Evolutionary conservation across 352 stramenopile genomes (phyloP), one percentile per base, ranked within the genome.

Genomic region (Globisporangium sylvaticum): DNA sequence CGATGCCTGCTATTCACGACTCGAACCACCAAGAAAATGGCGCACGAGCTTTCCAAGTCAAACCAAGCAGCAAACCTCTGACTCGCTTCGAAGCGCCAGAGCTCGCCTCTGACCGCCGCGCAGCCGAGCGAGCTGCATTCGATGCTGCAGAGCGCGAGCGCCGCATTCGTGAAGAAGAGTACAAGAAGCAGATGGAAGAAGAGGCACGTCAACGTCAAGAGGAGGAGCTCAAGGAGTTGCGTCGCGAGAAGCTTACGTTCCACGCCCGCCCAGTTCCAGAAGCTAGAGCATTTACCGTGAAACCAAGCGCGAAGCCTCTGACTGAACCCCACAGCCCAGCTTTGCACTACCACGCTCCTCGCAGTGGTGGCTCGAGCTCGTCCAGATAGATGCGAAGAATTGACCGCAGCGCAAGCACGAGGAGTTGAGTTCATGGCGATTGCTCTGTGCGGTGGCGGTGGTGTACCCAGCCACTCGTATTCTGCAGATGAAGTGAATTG

Each of bases 171-270:
- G 85, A 91, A 52, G 81, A 94, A 77, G 81, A 79, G 1, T 78
- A 88, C 57, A 80, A 76, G 59, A 50, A 81, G 48, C 76, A 87
- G 20, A 56, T 74, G 64, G 79, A 91, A 22, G 75, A 81, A 29
- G 81, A 90, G 48, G 63, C 77, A 22, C 71, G 71, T 8, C 83
- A 79, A 39, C 62, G 72, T 4, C 73, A 91, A 39, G 83, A 91
- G 32, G 83, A 90, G 29, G 81, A 91, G 64, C 83, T 94, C 65
- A 88, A 84, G 61, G 80, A 76, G 2, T 55, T 94, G 55, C 85
- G 85, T 24, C 79, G 77, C n/a, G 80, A 90, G 61, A 75, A 91
- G 29, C 80, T 94, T 65, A 78, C 79, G 70, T 94, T 94, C 67
- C 83, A 89, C 48, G 85, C 85, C 0, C 85, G 81, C 2, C 85